phyloP scores from a whole-genome alignment of 2,329 filamentous ascomycete species.

The Alternaria panax region DNA sequence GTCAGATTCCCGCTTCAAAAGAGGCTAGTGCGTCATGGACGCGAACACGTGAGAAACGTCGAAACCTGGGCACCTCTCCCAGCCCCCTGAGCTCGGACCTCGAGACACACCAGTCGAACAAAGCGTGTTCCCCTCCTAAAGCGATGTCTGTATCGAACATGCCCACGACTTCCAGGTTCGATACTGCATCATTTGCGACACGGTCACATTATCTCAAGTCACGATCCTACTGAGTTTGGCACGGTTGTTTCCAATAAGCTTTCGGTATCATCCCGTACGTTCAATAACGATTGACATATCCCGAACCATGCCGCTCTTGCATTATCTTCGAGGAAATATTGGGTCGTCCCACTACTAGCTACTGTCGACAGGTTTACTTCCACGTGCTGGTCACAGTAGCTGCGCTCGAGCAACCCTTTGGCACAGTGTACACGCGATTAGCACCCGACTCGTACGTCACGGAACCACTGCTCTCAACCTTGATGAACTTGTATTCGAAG shows the following conservation, averaged over 20 bases:
- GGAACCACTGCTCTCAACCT: conserved; percentile 55
- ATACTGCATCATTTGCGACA: background rate
- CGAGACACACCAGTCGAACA: background rate
- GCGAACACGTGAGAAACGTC: background rate
- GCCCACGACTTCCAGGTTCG: too few species aligned
- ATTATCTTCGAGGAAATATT: background rate
- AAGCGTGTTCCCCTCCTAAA: background rate
- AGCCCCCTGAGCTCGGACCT: background rate
- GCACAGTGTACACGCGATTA: conserved; percentile 53
- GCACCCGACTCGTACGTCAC: conserved; percentile 55
- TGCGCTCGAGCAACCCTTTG: conserved; percentile 28
- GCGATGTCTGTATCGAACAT: too few species aligned
- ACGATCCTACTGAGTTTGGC: background rate
- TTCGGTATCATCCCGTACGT: background rate
- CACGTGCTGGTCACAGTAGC: conserved; percentile 30
- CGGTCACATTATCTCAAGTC: background rate
- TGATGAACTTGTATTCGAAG: conserved; percentile 58
- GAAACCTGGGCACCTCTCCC: background rate
- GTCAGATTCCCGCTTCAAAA: background rate
- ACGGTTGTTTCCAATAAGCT: background rate
- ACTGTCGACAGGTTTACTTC: conserved; percentile 22
- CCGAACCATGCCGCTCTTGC: background rate
- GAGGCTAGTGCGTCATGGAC: background rate
- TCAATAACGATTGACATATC: background rate
- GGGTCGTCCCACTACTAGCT: background rate